phyloP scores from a whole-genome alignment of 2,329 filamentous ascomycete species.

The Microdochium paspali region DNA sequence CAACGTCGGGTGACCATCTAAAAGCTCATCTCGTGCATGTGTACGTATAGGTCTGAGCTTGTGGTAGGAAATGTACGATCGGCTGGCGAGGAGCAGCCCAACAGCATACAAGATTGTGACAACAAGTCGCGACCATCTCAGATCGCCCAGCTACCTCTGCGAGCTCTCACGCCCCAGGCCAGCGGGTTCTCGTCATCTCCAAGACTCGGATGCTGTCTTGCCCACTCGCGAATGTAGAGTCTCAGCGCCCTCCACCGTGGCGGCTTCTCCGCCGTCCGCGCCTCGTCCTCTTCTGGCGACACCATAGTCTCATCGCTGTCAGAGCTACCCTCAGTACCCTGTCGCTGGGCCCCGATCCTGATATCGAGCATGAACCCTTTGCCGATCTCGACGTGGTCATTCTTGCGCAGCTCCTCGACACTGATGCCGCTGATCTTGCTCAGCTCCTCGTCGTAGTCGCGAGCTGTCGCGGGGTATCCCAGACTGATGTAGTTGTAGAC shows the following conservation, averaged over 20 bases:
- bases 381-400: slow-evolving; percentile 44
- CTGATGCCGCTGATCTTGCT: slow-evolving; percentile 68
- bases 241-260: slow-evolving; percentile 77
- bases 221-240: slow-evolving; percentile 83
- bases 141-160: slow-evolving; percentile 66
- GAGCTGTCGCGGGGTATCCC: slow-evolving; percentile 80
- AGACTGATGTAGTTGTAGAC: slow-evolving; percentile 96
- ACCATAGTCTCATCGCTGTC: slow-evolving; percentile 17
- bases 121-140: slow-evolving; percentile 16
- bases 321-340: background rate
- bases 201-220: slow-evolving; percentile 72
- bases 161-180: slow-evolving; percentile 59
- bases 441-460: slow-evolving; percentile 76
- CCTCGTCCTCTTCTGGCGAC: slow-evolving; percentile 28
- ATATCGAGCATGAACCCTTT: slow-evolving; percentile 64
- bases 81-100: too few species aligned
- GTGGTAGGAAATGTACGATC: too few species aligned
- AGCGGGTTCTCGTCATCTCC: slow-evolving; percentile 43
- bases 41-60: too few species aligned
- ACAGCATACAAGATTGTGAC: too few species aligned
- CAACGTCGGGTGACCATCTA: too few species aligned
- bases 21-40: too few species aligned
- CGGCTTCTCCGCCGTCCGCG: slow-evolving; percentile 32
- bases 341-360: slow-evolving; percentile 25
- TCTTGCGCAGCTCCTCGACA: slow-evolving; percentile 62